phyloP scores from a whole-genome alignment of 768 basidiomycete genomes.

The Rhodotorula babjevae region DNA sequence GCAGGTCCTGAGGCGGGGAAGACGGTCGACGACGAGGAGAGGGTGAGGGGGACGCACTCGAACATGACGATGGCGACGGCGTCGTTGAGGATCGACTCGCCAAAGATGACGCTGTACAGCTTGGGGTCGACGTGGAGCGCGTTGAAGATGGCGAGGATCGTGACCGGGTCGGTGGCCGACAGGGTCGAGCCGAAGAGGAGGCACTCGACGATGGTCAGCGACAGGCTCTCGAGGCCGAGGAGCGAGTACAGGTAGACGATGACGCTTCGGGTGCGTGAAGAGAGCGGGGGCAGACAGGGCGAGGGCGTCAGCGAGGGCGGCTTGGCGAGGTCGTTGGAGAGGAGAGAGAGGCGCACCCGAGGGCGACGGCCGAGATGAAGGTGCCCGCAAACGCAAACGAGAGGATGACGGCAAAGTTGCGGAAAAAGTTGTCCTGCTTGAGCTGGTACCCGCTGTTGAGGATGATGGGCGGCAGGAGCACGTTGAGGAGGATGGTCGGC shows the following conservation, averaged over 20 bases:
- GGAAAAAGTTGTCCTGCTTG: constrained; percentile 97
- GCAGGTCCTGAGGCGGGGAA: constrained; percentile 9
- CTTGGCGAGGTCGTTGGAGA: too few species aligned
- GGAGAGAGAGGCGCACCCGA: constrained; percentile 64
- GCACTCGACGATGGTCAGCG: constrained; percentile 83
- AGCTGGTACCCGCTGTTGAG: constrained; percentile 96
- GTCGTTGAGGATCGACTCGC: constrained; percentile 93
- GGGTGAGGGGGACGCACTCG: constrained; percentile 64
- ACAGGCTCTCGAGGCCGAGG: constrained; percentile 81
- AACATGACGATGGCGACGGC: constrained; percentile 99
- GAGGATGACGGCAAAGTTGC: constrained; percentile 88
- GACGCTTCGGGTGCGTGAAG: constrained; percentile 61
- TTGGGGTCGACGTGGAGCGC: constrained; percentile 98
- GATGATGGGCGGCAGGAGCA: constrained; percentile 96
- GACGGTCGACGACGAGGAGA: neutral
- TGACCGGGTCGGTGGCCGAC: constrained; percentile 95
- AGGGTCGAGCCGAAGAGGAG: constrained; percentile 93
- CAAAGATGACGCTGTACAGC: constrained; percentile 93
- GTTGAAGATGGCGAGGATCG: constrained; percentile 96
- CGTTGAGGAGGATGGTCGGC: constrained; percentile 94
- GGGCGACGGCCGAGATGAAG: constrained; percentile 89
- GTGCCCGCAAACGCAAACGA: constrained; percentile 88
- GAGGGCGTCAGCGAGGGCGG: too few species aligned
- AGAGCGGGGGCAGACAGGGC: too few species aligned
- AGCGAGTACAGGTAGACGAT: constrained; percentile 92